Evolutionary conservation across 345 rosid species (phyloP).

Genomic region (Mangifera indica): DNA sequence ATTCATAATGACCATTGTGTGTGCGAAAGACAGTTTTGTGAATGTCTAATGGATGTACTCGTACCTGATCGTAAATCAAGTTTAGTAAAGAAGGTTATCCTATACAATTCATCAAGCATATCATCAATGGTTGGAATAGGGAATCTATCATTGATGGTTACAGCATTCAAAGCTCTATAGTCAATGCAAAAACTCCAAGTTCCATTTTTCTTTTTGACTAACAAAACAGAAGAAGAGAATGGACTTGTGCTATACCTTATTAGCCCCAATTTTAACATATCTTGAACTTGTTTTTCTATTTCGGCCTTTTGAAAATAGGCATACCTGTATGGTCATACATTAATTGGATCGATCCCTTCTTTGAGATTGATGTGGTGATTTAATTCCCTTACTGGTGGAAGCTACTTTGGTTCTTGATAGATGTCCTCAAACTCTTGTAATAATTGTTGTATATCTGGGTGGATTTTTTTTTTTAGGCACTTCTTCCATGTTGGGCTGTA

Average conservation of each 20-base stretch:
- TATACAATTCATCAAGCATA: constrained; percentile 7
- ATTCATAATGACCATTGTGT: too few species aligned
- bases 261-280: constrained; percentile 8
- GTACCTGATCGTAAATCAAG: too few species aligned
- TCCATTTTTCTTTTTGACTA: constrained; percentile 6
- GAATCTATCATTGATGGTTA: constrained; percentile 9
- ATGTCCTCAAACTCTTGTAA: neutral
- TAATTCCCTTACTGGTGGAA: neutral
- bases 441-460: neutral
- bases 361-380: neutral
- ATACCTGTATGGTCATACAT: constrained; percentile 2
- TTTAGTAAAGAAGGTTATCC: constrained; percentile 9
- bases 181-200: neutral
- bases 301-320: constrained; percentile 9
- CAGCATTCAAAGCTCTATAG: neutral
- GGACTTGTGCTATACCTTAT: constrained; percentile 8
- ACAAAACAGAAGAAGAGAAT: constrained; percentile 2
- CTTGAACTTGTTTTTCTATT: constrained; percentile 14
- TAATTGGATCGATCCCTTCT: neutral
- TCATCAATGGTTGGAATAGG: neutral
- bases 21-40: too few species aligned
- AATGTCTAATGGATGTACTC: too few species aligned
- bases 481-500: neutral
- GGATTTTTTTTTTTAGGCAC: neutral
- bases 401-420: neutral